Percentiles rank a stretch among this genome's conserved stretches.
phyloP scores from a whole-genome alignment of 768 basidiomycete genomes.

The Lyophyllum shimeji region DNA sequence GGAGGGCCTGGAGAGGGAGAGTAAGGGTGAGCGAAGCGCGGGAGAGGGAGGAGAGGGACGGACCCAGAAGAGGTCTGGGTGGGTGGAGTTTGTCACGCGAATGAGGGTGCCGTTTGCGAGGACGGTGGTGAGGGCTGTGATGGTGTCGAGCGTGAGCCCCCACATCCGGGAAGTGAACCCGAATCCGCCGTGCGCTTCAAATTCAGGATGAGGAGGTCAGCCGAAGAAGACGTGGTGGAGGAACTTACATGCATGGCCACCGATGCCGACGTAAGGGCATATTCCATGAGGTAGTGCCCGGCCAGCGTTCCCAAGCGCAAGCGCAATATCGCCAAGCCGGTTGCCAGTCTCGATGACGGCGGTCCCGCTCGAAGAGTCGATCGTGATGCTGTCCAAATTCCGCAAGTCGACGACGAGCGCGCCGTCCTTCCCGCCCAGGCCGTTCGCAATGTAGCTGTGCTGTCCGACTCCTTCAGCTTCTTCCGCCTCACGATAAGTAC shows the following conservation, averaged over 20 bases:
- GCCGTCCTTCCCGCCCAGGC: constrained; percentile 43
- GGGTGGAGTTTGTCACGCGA: constrained; percentile 32
- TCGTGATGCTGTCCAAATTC: constrained; percentile 37
- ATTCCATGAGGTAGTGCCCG: constrained; percentile 53
- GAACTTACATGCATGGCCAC: constrained; percentile 42
- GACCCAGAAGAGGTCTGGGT: constrained; percentile 45
- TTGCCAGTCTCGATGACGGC: constrained; percentile 45
- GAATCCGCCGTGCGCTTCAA: constrained; percentile 44
- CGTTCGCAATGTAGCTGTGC: constrained; percentile 53
- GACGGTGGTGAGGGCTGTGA: constrained; percentile 39
- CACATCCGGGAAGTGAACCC: constrained; percentile 41
- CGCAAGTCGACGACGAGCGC: constrained; percentile 46
- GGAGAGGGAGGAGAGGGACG: too few relatives aligned
- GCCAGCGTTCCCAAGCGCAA: constrained; percentile 34
- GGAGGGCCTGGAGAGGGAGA: constrained; percentile 20
- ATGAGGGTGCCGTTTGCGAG: constrained; percentile 44
- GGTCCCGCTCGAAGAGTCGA: constrained; percentile 32
- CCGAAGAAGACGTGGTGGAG: neutral
- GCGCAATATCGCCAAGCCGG: constrained; percentile 46
- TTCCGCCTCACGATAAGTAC: neutral
- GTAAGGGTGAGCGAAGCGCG: too few relatives aligned
- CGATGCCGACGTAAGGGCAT: constrained; percentile 52
- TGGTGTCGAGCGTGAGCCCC: constrained; percentile 42
- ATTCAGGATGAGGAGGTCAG: neutral
- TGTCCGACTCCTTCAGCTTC: constrained; percentile 7